Conservation (phyloP, 2,329 filamentous ascomycete species). For the Colletotrichum acutatum region DNA sequence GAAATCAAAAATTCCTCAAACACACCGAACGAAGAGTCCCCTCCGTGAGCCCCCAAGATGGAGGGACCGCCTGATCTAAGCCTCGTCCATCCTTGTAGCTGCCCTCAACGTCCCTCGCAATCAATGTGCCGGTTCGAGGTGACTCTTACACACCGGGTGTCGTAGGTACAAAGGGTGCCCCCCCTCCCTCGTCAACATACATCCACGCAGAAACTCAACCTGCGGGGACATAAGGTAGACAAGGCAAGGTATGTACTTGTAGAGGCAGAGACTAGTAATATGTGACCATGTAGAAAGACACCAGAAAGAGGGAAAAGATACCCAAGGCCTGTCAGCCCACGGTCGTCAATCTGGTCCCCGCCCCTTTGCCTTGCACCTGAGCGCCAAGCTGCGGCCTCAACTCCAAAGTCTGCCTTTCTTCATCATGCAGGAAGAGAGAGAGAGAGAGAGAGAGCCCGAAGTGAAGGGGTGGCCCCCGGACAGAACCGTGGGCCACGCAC, state of each 20-base stretch:
- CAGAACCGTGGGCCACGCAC: slow-evolving; percentile 13
- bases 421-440: slow-evolving; percentile 16
- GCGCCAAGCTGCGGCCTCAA: neutral
- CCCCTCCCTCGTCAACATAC: neutral
- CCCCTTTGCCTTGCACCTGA: neutral
- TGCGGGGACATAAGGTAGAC: neutral
- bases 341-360: neutral
- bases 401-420: slow-evolving; percentile 9
- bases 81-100: slow-evolving; percentile 17
- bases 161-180: neutral
- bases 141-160: slow-evolving; percentile 6
- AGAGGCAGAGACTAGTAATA: too few relatives aligned
- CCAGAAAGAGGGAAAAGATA: neutral
- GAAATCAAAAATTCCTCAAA: neutral
- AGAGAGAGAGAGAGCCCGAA: too few relatives aligned
- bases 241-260: too few relatives aligned
- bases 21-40: slow-evolving; percentile 14
- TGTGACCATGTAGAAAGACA: too few relatives aligned
- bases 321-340: neutral
- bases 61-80: slow-evolving; percentile 27
- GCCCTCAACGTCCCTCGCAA: neutral
- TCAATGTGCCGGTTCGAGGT: neutral
- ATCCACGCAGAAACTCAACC: neutral
- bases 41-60: neutral
- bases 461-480: neutral